A percentile compares a stretch with the other conserved stretches of the same genome.
These are phyloP conservation scores for Amylostereum areolatum DNA, from an alignment of 1,284 basidiomycete genomes.

Conservation along the genomic window DNA sequence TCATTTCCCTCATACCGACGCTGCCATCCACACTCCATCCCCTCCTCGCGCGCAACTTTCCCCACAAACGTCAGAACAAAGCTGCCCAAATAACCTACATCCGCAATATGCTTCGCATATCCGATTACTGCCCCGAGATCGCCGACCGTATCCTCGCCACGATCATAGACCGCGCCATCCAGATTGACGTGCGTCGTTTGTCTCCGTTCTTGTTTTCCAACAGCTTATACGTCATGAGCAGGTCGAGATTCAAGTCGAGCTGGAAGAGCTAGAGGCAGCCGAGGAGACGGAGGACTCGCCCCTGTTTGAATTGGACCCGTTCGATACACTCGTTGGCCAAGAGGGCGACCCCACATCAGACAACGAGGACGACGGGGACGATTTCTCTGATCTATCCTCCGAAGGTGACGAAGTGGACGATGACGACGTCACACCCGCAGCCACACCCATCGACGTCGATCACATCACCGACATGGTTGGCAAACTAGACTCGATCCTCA, in stretches of 20 bases:
- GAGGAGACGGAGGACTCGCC: slow-evolving; percentile 38
- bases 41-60: slow-evolving; percentile 80
- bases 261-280: slow-evolving; percentile 85
- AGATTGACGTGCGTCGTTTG: slow-evolving; percentile 94
- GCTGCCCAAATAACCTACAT: slow-evolving; percentile 86
- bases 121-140: slow-evolving; percentile 87
- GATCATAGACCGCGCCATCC: slow-evolving; percentile 87
- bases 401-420: slow-evolving; percentile 59
- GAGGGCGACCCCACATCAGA: slow-evolving; percentile 48
- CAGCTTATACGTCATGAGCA: slow-evolving; percentile 24
- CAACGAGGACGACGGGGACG: slow-evolving; percentile 46
- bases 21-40: slow-evolving; percentile 83
- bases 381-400: slow-evolving; percentile 62
- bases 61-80: slow-evolving; percentile 87
- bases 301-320: slow-evolving; percentile 75
- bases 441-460: slow-evolving; percentile 48
- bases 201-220: slow-evolving; percentile 9
- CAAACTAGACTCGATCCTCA: slow-evolving; percentile 88
- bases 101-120: slow-evolving; percentile 82
- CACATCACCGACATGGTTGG: slow-evolving; percentile 83
- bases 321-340: slow-evolving; percentile 75
- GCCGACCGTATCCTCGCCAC: slow-evolving; percentile 80
- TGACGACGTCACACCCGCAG: slow-evolving; percentile 29
- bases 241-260: slow-evolving; percentile 96
- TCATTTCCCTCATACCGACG: slow-evolving; percentile 87